Percentiles rank a stretch among this genome's conserved stretches.
phyloP scores from a whole-genome alignment of 2,329 filamentous ascomycete genomes.

The Epichloe uncinata region DNA sequence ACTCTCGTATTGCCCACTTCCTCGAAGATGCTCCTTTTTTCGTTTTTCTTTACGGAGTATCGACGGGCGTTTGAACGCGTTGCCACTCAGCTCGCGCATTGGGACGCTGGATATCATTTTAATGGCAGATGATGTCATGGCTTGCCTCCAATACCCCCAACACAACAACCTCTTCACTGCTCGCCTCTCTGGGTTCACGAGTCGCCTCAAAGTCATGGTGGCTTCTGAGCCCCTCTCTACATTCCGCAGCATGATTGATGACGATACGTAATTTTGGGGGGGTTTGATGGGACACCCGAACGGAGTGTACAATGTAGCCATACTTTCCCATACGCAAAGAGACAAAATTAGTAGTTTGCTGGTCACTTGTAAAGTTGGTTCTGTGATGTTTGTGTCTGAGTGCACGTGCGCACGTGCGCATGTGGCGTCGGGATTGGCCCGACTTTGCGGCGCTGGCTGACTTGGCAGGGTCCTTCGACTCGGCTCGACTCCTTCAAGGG shows the following conservation, averaged over 20 bases:
- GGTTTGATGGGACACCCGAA: conserved; percentile 9
- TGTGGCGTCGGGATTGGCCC: too few relatives aligned
- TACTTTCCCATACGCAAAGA: conserved; percentile 10
- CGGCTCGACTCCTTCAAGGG: background rate
- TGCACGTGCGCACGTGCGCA: too few relatives aligned
- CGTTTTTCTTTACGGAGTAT: background rate
- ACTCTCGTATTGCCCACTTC: conserved; percentile 6
- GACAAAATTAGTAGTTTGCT: conserved; percentile 8
- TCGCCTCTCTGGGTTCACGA: conserved; percentile 4
- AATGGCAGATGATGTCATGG: conserved; percentile 9
- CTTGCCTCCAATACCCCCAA: conserved; percentile 9
- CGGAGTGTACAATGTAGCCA: conserved; percentile 13
- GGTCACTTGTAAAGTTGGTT: background rate
- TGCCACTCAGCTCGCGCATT: conserved; percentile 1
- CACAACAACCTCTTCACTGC: conserved; percentile 9
- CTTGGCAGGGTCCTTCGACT: too few relatives aligned
- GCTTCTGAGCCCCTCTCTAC: conserved; percentile 7
- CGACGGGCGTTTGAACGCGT: background rate
- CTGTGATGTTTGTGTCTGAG: background rate
- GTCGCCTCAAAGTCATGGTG: conserved; percentile 2
- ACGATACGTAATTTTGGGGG: conserved; percentile 7
- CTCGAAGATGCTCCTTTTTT: conserved; percentile 7
- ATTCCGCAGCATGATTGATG: conserved; percentile 12
- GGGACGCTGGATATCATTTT: conserved; percentile 9
- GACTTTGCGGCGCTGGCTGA: too few relatives aligned